These are phyloP conservation scores for Alternaria conjuncta DNA, from an alignment of 2,329 filamentous ascomycete species.

Conservation along the genomic window DNA sequence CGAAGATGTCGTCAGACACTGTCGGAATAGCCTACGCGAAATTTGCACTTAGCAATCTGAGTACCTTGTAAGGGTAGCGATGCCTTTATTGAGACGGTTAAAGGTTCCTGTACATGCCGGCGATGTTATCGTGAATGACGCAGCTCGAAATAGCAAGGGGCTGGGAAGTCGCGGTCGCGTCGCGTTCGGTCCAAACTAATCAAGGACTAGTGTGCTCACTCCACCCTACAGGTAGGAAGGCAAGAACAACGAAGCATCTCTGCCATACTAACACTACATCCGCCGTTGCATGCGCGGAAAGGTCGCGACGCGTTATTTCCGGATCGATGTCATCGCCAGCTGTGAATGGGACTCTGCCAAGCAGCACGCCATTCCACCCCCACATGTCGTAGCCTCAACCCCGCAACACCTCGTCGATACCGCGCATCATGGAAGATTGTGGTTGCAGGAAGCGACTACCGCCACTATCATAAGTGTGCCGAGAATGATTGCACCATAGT, in stretches of 20 bases:
- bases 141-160: not conserved
- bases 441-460: not conserved
- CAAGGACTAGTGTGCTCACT: not conserved
- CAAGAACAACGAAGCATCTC: not conserved
- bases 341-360: not conserved
- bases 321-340: not conserved
- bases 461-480: not conserved
- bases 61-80: not conserved
- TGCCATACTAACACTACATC: not conserved
- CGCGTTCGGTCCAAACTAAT: not conserved
- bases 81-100: not conserved
- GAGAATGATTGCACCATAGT: not conserved
- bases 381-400: slow-evolving; percentile 27
- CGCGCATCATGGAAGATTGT: not conserved
- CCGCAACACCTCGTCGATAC: slow-evolving; percentile 15
- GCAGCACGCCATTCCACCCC: slow-evolving; percentile 29
- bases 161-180: not conserved
- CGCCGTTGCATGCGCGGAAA: not conserved
- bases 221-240: not conserved
- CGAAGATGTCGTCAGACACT: slow-evolving; percentile 4
- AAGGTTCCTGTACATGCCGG: not conserved
- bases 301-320: not conserved
- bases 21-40: not conserved
- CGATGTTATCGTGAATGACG: not conserved
- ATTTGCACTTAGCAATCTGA: not conserved